Evolutionary conservation across 2,329 filamentous ascomycete genomes (phyloP).

Genomic region (Nigrospora sphaerica): DNA sequence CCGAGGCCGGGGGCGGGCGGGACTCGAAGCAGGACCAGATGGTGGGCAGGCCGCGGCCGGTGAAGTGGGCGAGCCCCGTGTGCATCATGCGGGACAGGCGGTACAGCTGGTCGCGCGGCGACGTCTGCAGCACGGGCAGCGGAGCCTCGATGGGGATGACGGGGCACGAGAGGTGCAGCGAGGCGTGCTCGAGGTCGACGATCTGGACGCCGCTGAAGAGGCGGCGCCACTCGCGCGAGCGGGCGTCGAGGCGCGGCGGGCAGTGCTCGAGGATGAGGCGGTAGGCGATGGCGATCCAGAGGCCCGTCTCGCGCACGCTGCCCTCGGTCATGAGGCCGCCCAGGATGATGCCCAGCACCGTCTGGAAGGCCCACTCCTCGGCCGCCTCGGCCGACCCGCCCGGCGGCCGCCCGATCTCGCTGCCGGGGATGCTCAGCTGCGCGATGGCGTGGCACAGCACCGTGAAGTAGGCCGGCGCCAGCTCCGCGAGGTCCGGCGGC

Average conservation of each 20-base stretch:
- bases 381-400: constrained; percentile 11
- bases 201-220: constrained; percentile 31
- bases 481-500: constrained; percentile 21
- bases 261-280: constrained; percentile 32
- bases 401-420: constrained; percentile 16
- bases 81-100: constrained; percentile 37
- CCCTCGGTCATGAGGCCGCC: constrained; percentile 32
- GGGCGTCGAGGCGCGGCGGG: constrained; percentile 27
- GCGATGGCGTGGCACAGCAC: constrained; percentile 31
- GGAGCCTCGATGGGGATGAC: constrained; percentile 32
- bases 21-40: constrained; percentile 33
- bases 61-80: constrained; percentile 32
- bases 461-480: constrained; percentile 30
- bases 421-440: constrained; percentile 28
- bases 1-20: constrained; percentile 6
- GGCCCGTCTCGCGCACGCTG: constrained; percentile 31
- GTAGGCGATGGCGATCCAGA: constrained; percentile 36
- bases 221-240: constrained; percentile 30
- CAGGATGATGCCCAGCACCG: constrained; percentile 32
- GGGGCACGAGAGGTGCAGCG: constrained; percentile 31
- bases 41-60: constrained; percentile 30
- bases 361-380: constrained; percentile 34
- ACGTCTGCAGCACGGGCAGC: constrained; percentile 25
- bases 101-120: constrained; percentile 31
- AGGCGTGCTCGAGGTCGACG: constrained; percentile 35